These are phyloP conservation scores for Hypoxylon sp. DNA, from an alignment of 2,329 filamentous ascomycete genomes.

Conservation along the genomic window DNA sequence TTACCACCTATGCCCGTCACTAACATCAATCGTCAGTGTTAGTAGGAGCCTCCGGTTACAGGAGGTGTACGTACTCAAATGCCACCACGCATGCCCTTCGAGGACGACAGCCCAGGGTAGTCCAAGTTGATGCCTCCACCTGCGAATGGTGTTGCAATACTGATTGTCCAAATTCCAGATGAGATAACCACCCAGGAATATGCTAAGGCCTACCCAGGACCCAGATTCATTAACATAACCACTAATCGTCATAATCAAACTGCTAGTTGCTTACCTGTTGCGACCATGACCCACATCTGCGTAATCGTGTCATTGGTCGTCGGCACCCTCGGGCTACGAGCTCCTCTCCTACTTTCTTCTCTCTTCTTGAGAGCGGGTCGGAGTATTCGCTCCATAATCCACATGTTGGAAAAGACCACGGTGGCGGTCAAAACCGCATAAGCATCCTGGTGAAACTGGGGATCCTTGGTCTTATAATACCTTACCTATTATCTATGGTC, in stretches of 20 bases:
- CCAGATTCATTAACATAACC: constrained; percentile 46
- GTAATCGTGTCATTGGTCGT: constrained; percentile 55
- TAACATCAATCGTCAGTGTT: constrained; percentile 52
- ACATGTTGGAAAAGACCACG: constrained; percentile 79
- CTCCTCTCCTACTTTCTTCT: constrained; percentile 58
- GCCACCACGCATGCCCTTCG: constrained; percentile 70
- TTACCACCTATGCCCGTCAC: constrained; percentile 77
- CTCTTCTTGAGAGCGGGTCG: constrained; percentile 60
- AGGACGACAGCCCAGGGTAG: constrained; percentile 84
- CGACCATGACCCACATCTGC: constrained; percentile 82
- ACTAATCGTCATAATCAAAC: constrained; percentile 6
- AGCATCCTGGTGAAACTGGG: constrained; percentile 83
- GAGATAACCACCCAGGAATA: constrained; percentile 80
- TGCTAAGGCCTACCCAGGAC: constrained; percentile 64
- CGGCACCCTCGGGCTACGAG: constrained; percentile 51
- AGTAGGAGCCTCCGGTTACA: constrained; percentile 10
- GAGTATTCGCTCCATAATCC: constrained; percentile 71
- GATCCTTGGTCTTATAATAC: constrained; percentile 86
- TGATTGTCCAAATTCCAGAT: constrained; percentile 85
- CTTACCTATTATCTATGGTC: constrained; percentile 52
- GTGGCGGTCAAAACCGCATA: constrained; percentile 78
- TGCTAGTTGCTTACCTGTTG: constrained; percentile 55
- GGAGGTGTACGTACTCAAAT: constrained; percentile 59
- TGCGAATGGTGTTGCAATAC: constrained; percentile 74
- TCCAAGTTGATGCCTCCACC: constrained; percentile 74